phyloP scores from a whole-genome alignment of 495 filamentous ascomycete species.

The Wilcoxina mikolae region DNA sequence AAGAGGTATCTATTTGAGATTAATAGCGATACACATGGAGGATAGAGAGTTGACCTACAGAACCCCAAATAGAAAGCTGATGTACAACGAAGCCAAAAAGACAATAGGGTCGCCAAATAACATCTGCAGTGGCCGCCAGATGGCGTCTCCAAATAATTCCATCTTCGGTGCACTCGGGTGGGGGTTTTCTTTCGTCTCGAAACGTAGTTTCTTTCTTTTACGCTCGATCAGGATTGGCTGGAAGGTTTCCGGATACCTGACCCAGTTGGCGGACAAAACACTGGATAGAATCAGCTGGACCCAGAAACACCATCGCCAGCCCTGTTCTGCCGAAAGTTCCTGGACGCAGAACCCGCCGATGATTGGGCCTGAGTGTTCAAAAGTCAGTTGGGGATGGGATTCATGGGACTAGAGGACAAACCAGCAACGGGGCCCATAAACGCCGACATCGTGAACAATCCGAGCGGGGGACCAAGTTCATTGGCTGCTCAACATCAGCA shows the following conservation, averaged over 20 bases:
- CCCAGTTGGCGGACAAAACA: constrained; percentile 49
- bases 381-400: background rate
- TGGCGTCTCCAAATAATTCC: constrained; percentile 44
- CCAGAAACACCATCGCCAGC: constrained; percentile 31
- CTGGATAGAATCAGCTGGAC: constrained; percentile 57
- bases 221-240: constrained; percentile 58
- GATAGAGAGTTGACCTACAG: constrained; percentile 58
- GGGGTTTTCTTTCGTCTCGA: constrained; percentile 39
- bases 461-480: constrained; percentile 61
- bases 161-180: constrained; percentile 11
- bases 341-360: constrained; percentile 72
- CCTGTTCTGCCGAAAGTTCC: constrained; percentile 47
- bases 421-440: constrained; percentile 53
- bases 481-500: constrained; percentile 36
- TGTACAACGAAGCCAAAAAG: constrained; percentile 56
- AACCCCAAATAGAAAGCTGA: constrained; percentile 69
- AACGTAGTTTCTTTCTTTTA: constrained; percentile 63
- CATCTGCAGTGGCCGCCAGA: constrained; percentile 62
- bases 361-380: constrained; percentile 44
- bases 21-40: constrained; percentile 27
- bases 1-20: constrained; percentile 16
- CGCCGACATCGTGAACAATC: constrained; percentile 47
- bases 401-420: background rate
- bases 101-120: constrained; percentile 73
- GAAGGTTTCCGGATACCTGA: constrained; percentile 71